Evolutionary conservation across 345 rosid genomes (phyloP).

Genomic region (Fremontodendron californicum): DNA sequence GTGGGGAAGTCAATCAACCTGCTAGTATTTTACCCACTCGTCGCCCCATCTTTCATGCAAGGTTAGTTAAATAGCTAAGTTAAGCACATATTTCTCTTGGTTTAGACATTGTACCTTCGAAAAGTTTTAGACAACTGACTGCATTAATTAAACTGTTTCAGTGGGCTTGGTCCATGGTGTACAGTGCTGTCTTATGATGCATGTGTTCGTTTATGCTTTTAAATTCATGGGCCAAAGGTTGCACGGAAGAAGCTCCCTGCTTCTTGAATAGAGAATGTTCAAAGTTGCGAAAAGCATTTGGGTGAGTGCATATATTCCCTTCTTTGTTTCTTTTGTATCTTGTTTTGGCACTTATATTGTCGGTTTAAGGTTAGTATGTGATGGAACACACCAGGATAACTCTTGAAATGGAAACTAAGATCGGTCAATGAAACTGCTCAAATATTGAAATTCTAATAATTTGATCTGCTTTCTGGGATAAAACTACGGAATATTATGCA

Average conservation of each 20-base stretch:
- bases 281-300: conserved; percentile 66
- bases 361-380: neutral
- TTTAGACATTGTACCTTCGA: neutral
- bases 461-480: conserved; percentile 3
- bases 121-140: neutral
- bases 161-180: conserved; percentile 95
- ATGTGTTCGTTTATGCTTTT: conserved; percentile 86
- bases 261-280: conserved; percentile 82
- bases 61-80: conserved; percentile 41
- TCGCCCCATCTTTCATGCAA: conserved; percentile 86
- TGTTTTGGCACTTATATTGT: conserved; percentile 4
- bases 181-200: conserved; percentile 88
- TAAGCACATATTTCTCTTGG: neutral
- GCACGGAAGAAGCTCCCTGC: conserved; percentile 63
- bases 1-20: conserved; percentile 32
- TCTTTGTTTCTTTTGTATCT: conserved; percentile 1
- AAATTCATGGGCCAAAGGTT: conserved; percentile 75
- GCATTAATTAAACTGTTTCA: conserved; percentile 28
- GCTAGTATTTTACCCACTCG: conserved; percentile 47
- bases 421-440: neutral
- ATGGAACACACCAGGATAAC: neutral
- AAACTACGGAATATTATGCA: neutral
- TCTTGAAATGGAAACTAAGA: neutral
- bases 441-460: neutral
- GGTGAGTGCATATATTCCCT: conserved; percentile 36